These are phyloP conservation scores for Candida ipomoeae DNA, from an alignment of 805 yeast genomes.

Conservation along the genomic window DNA sequence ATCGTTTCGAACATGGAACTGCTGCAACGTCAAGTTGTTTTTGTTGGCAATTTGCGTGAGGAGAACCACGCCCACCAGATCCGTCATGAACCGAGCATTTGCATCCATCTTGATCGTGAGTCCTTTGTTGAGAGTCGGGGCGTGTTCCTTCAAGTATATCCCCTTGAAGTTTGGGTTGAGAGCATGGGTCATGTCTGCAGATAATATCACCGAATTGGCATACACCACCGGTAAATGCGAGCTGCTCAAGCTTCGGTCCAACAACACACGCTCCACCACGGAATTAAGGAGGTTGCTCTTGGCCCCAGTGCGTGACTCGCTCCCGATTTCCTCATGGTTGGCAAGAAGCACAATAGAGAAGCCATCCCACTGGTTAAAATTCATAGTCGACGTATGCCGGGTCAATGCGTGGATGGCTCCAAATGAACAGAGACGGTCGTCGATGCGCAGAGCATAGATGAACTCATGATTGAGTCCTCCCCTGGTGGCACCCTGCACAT, in stretches of 20 bases:
- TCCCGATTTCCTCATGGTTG: slow-evolving; percentile 43
- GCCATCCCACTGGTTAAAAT: slow-evolving; percentile 23
- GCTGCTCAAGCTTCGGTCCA: slow-evolving; percentile 4
- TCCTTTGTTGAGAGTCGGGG: slow-evolving; percentile 38
- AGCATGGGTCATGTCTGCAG: slow-evolving; percentile 44
- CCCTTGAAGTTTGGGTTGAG: slow-evolving; percentile 38
- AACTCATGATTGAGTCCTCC: slow-evolving; percentile 38
- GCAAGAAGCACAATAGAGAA: slow-evolving; percentile 31
- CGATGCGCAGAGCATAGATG: slow-evolving; percentile 37
- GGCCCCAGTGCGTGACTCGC: slow-evolving; percentile 38
- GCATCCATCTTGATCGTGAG: slow-evolving; percentile 35
- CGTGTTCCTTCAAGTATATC: slow-evolving; percentile 30
- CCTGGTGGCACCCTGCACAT: slow-evolving; percentile 31
- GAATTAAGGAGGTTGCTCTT: slow-evolving; percentile 29
- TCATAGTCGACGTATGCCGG: slow-evolving; percentile 9
- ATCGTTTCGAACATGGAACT: slow-evolving; percentile 40
- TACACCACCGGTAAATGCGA: slow-evolving; percentile 14
- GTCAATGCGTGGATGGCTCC: slow-evolving; percentile 33
- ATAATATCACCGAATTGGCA: slow-evolving; percentile 33
- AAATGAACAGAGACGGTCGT: slow-evolving; percentile 40
- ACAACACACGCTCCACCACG: slow-evolving; percentile 16
- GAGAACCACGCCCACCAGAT: slow-evolving; percentile 27
- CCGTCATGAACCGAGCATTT: slow-evolving; percentile 37
- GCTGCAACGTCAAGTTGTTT: slow-evolving; percentile 28
- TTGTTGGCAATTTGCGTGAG: slow-evolving; percentile 23